These are phyloP conservation scores for Candida pseudofarinosa DNA, from an alignment of 805 yeast species.

Conservation along the genomic window DNA sequence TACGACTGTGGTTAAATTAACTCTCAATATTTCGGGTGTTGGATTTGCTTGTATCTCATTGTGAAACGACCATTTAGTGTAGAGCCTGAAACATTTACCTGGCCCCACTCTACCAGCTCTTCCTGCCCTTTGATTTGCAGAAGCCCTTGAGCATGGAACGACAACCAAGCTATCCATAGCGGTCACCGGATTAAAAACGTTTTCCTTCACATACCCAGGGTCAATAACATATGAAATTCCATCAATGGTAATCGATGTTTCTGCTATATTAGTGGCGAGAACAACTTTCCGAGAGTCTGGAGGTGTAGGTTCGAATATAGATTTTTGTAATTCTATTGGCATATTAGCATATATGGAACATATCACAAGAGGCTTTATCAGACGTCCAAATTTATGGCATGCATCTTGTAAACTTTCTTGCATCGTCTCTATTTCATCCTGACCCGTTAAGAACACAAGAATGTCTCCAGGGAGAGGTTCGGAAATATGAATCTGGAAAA, in stretches of 20 bases:
- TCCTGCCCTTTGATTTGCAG: constrained; percentile 46
- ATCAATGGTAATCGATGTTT: constrained; percentile 43
- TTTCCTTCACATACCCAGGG: constrained; percentile 44
- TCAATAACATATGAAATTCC: constrained; percentile 42
- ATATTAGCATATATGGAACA: constrained; percentile 90
- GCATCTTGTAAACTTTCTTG: constrained; percentile 72
- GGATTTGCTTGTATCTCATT: constrained; percentile 77
- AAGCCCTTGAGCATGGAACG: constrained; percentile 43
- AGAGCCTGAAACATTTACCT: constrained; percentile 63
- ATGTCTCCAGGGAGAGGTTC: constrained; percentile 75
- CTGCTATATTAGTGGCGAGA: constrained; percentile 87
- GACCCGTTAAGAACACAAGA: constrained; percentile 89
- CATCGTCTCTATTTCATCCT: constrained; percentile 87
- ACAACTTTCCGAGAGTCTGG: constrained; percentile 76
- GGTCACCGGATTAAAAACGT: constrained; percentile 36
- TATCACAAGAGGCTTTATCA: constrained; percentile 58
- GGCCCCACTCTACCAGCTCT: constrained; percentile 48
- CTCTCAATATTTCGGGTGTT: constrained; percentile 88
- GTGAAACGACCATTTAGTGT: constrained; percentile 76
- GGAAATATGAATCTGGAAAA: constrained; percentile 77
- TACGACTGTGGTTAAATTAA: constrained; percentile 73
- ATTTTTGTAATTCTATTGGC: constrained; percentile 77
- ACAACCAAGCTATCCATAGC: constrained; percentile 46
- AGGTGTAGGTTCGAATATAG: constrained; percentile 87
- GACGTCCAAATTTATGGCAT: constrained; percentile 53